Base-by-base conservation (phyloP, 139 green algal species). In the Micractinium sp. region DNA sequence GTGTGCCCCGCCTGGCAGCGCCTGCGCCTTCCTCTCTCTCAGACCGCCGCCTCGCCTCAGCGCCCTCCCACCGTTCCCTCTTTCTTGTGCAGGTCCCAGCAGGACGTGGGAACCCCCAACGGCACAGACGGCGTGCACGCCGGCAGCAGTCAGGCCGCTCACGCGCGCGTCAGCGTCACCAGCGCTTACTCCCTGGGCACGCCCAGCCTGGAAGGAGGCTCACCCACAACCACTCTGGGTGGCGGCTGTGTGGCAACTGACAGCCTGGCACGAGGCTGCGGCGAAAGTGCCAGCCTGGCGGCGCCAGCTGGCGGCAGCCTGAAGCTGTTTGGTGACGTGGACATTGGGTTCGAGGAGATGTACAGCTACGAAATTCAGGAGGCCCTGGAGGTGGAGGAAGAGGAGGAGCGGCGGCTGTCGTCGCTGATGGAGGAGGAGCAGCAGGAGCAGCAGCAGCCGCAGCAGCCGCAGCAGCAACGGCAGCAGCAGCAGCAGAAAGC, bases 321-420 rank as follows among this genome's bases (percentile, higher is more conserved):
- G 35, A 84, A 84, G 78, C 41, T 84, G 78, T 84, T 87, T 67
- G 56, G 56, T 56, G 83, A 87, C 3, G 83, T 87, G 29, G 31
- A 61, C 36, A 75, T 87, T n/a, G 83, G 63, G 15, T 87, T 80
- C 27, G 29, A 47, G 35, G 82, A 87, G 63, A 13, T 38, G 35
- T 36, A 87, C 82, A 87, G 47, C 14, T 85, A 85, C 73, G 80
- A 69, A 14, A 53, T 53, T 31, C 80, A 77, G 7, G 71, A 77
- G 71, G 71, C 71, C 23, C 27, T 18, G 14, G 71, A 77, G 71
- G 29, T 33, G 7, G 71, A 77, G 31, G 71, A n/a, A 1, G 71
- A 77, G 71, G 71, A 38, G 71, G 27, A 31, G 67, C 67, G n/a
- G 67, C 67, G n/a, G 67, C 7, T 56, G 47, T 5, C 9, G 47